Evolutionary conservation across 108 stramenopile species (phyloP), one percentile per base, ranked within the genome.

Genomic region (Parmales sp.): DNA sequence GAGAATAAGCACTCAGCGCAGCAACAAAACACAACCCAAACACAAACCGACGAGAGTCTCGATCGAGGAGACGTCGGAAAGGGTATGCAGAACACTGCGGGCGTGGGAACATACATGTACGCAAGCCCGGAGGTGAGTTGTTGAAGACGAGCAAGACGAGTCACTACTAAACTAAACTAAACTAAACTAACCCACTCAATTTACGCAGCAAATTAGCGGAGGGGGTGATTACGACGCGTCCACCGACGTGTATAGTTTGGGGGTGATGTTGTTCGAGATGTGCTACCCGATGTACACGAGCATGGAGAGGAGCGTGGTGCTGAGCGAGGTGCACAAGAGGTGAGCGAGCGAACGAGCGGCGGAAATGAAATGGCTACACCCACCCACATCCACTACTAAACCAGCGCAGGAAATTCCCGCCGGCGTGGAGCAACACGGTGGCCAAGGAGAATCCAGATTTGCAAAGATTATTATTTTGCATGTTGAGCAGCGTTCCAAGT

Each of bases 111-210:
- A 16, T 72, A 86, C 28, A 80, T 90, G 7, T 97, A 97, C 68
- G 92, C 90, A 19, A 87, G 86, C 60, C 93, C 94, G 1, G 96
- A 97, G n/a, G n/a, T n/a, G n/a, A n/a, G n/a, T n/a, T n/a, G n/a
- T n/a, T n/a, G n/a, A n/a, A n/a, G n/a, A n/a, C n/a, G n/a, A n/a
- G n/a, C n/a, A n/a, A n/a, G n/a, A n/a, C n/a, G n/a, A n/a, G n/a
- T n/a, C n/a, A n/a, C n/a, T n/a, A n/a, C n/a, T n/a, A n/a, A n/a
- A n/a, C n/a, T n/a, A n/a, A n/a, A n/a, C n/a, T n/a, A n/a, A n/a
- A n/a, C n/a, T n/a, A n/a, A n/a, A n/a, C n/a, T n/a, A n/a, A n/a
- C n/a, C n/a, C n/a, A n/a, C n/a, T n/a, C n/a, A n/a, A n/a, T n/a
- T n/a, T n/a, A n/a, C n/a, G n/a, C n/a, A n/a, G 64, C 93, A 94